These are phyloP conservation scores for Heimioporus sp. DNA, from an alignment of 768 basidiomycete genomes.

Conservation along the genomic window DNA sequence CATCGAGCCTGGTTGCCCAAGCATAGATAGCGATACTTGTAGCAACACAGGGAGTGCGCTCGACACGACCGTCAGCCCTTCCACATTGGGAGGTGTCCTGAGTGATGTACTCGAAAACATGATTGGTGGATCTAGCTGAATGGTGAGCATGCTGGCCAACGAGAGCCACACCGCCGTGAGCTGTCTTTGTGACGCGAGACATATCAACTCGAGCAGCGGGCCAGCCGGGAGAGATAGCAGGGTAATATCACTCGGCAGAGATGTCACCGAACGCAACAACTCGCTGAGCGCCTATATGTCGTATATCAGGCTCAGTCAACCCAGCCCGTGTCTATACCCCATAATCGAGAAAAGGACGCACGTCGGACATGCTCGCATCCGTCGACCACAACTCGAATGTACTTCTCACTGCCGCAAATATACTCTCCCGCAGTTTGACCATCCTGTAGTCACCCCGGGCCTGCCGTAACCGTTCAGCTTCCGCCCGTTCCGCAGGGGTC, in stretches of 20 bases:
- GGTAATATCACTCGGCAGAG: conserved; percentile 72
- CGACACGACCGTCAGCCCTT: conserved; percentile 57
- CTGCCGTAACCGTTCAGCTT: conserved; percentile 52
- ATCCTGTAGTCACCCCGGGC: conserved; percentile 66
- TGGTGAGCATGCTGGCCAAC: conserved; percentile 74
- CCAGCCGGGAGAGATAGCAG: conserved; percentile 78
- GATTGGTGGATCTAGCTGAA: conserved; percentile 77
- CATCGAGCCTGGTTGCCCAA: conserved; percentile 64
- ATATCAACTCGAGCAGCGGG: conserved; percentile 79
- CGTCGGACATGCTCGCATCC: conserved; percentile 75
- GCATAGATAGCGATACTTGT: conserved; percentile 50
- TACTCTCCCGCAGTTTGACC: conserved; percentile 59
- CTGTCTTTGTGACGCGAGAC: conserved; percentile 66
- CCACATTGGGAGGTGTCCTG: conserved; percentile 49
- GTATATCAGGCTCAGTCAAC: background rate
- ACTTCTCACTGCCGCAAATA: conserved; percentile 58
- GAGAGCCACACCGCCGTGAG: conserved; percentile 84
- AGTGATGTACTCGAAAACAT: conserved; percentile 38
- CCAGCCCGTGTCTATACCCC: background rate
- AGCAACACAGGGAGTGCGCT: conserved; percentile 57
- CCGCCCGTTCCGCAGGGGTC: conserved; percentile 49
- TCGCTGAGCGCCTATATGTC: conserved; percentile 67
- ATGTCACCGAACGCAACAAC: conserved; percentile 82
- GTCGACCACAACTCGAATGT: conserved; percentile 75
- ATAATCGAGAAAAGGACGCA: conserved; percentile 40